Base-by-base conservation (phyloP, 768 basidiomycete genomes). In the Tulasnella sp. region DNA sequence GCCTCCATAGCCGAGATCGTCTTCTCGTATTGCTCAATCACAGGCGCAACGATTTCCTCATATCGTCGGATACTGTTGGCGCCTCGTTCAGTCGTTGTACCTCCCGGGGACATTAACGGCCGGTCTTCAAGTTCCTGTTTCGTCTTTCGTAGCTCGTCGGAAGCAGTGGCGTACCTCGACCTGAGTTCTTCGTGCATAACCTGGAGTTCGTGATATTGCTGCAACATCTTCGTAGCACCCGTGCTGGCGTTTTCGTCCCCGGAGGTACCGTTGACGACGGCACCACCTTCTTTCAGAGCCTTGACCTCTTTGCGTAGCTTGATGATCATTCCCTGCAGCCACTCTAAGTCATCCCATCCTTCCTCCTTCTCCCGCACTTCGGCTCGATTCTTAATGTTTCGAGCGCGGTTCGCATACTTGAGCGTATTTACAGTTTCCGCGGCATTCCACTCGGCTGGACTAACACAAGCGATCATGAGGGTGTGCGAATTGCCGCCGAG, bases 1-100 rank as follows among this genome's bases (percentile, higher is more conserved):
- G 86, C 87, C 69, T 99, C 96, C 77, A 99, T 85, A 2, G 90
- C 84, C 39, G 82, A 78, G 62, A 98, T 94, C 0, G 91, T 90
- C 75, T 94, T 91, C 74, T 99, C 94, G 69, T 99, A 99, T 71
- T 97, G 92, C 70, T 96, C 88, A 50, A 99, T 96, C 63, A 99
- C 92, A 2, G 94, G 94, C 14, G 91, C 93, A 19, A 98, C 93
- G 61, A 86, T 91, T 69, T 90, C 89, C 65, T 90, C 89, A 65
- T 90, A 90, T 65, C 82, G 84, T 59, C 75, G 82, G 2, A 82
- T 86, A 15, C 80, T 85, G 32, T 40, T 35, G 17, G 45, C 59
- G 6, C 29, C 32, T 23, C 37, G 50, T 27, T 52, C 34, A 7
- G 34, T 31, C 27, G 32, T 35, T 19, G 83, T 64, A 32, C 78